Conservation (phyloP, 257 asterid genomes). For the Solanum pimpinellifolium region DNA sequence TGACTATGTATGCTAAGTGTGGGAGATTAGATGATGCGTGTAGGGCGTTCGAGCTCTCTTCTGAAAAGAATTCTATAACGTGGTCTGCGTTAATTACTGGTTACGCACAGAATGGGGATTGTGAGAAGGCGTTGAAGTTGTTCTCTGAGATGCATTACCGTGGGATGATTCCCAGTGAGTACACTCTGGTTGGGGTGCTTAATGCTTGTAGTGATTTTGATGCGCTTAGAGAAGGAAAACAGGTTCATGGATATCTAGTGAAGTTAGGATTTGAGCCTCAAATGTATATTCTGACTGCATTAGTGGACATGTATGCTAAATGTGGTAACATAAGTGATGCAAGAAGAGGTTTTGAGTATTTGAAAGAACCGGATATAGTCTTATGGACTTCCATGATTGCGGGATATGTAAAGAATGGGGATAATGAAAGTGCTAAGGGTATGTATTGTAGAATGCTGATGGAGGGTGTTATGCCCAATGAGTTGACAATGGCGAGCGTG, state of each 20-base stretch:
- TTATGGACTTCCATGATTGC: constrained; percentile 85
- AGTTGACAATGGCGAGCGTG: constrained; percentile 66
- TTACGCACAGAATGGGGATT: constrained; percentile 57
- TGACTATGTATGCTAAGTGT: constrained; percentile 79
- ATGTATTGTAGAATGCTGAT: constrained; percentile 63
- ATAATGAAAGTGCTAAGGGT: constrained; percentile 49
- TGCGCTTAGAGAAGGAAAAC: constrained; percentile 45
- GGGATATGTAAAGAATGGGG: constrained; percentile 73
- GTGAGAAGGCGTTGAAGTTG: constrained; percentile 47
- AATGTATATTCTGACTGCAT: constrained; percentile 60
- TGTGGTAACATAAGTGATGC: constrained; percentile 59
- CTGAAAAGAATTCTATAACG: constrained; percentile 50
- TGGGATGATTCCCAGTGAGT: constrained; percentile 61
- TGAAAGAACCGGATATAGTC: constrained; percentile 55
- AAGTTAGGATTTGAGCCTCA: constrained; percentile 62
- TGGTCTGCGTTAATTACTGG: constrained; percentile 95
- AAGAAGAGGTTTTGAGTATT: constrained; percentile 46
- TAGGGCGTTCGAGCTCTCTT: constrained; percentile 35
- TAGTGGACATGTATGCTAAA: constrained; percentile 87
- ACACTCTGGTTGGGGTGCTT: constrained; percentile 75
- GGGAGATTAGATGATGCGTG: constrained; percentile 45
- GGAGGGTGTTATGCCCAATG: constrained; percentile 58
- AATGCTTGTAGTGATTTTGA: constrained; percentile 65
- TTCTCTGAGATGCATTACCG: constrained; percentile 56
- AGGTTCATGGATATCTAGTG: constrained; percentile 50